Conservation (phyloP, 192 early-diverging fungal genomes). For the Podila verticillata region DNA sequence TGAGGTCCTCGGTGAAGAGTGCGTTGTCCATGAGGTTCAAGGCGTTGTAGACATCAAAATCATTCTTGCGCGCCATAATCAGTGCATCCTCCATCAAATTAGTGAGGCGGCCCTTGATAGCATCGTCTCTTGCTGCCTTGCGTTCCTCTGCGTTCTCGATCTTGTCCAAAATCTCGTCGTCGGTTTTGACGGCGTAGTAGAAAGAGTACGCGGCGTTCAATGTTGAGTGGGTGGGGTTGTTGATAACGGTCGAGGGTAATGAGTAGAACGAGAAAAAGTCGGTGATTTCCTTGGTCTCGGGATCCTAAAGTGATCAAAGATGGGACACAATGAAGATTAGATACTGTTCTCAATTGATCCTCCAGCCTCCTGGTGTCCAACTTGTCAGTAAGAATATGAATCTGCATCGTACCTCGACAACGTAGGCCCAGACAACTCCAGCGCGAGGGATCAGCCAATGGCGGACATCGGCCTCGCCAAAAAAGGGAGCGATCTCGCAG, state of each 20-base stretch:
- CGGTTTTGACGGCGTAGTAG: constrained; percentile 83
- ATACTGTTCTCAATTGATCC: background rate
- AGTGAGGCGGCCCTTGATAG: constrained; percentile 63
- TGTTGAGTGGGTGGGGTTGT: constrained; percentile 72
- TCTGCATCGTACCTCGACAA: constrained; percentile 74
- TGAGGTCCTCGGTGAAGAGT: constrained; percentile 80
- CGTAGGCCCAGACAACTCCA: constrained; percentile 92
- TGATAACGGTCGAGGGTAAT: constrained; percentile 92
- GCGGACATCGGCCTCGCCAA: constrained; percentile 85
- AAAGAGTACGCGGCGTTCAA: constrained; percentile 95
- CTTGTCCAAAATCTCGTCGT: constrained; percentile 17
- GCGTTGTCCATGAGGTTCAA: constrained; percentile 93
- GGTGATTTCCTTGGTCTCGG: constrained; percentile 71
- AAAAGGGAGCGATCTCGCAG: constrained; percentile 77
- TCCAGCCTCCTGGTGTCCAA: too few relatives aligned
- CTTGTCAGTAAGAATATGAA: background rate
- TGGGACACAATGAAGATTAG: background rate
- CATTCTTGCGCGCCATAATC: constrained; percentile 72
- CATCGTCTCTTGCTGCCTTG: constrained; percentile 52
- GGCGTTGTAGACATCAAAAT: constrained; percentile 97
- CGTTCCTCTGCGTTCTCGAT: constrained; percentile 49
- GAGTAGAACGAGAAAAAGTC: constrained; percentile 97
- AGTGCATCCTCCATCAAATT: constrained; percentile 83
- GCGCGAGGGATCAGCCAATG: constrained; percentile 92
- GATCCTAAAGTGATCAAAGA: constrained; percentile 47